phyloP scores from a whole-genome alignment of 345 rosid species.

The Dipteronia sinensis region DNA sequence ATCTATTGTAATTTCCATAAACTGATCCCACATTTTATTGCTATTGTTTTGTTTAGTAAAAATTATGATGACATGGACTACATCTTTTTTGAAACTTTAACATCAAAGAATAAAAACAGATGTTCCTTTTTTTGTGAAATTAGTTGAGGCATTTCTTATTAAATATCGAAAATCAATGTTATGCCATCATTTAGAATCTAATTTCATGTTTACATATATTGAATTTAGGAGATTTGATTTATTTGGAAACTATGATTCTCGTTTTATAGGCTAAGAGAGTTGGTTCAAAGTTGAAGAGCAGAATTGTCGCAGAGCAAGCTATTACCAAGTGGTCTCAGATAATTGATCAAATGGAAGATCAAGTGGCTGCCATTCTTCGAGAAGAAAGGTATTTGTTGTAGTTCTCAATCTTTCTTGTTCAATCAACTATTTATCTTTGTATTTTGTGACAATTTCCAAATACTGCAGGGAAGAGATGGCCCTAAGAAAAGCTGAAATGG shows the following conservation, averaged over 20 bases:
- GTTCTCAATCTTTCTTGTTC: background rate
- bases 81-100: background rate
- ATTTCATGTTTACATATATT: background rate
- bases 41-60: background rate
- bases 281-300: conserved; percentile 88
- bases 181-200: background rate
- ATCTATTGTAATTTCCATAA: background rate
- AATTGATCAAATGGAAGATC: conserved; percentile 87
- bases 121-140: background rate
- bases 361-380: conserved; percentile 65
- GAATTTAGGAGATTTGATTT: background rate
- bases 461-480: conserved; percentile 81
- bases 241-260: conserved; percentile 11
- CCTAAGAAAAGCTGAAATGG: conserved; percentile 95
- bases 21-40: background rate
- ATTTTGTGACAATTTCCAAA: conserved; percentile 26
- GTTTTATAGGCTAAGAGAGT: conserved; percentile 71
- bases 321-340: conserved; percentile 80
- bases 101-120: background rate
- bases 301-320: conserved; percentile 84
- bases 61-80: background rate
- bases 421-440: conserved; percentile 12
- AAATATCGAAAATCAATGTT: background rate
- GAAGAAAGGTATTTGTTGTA: conserved; percentile 73
- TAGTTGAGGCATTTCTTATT: conserved; percentile 9